phyloP scores from a whole-genome alignment of 2,329 filamentous ascomycete genomes.

The Botrytis fragariae region DNA sequence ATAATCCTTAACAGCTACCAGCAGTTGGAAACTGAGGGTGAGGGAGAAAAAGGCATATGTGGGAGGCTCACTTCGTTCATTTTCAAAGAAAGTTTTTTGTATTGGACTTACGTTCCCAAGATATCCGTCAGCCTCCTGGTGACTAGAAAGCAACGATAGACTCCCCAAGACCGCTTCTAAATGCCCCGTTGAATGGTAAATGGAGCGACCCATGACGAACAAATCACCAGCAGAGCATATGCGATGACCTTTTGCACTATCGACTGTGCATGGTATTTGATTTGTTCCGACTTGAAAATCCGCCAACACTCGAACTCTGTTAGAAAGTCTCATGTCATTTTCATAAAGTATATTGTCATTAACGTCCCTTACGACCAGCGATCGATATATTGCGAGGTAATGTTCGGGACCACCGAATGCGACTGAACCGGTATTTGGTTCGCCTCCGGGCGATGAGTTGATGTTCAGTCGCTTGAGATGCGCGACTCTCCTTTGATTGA shows the following conservation, averaged over 20 bases:
- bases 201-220: conserved; percentile 5
- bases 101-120: conserved; percentile 12
- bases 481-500: neutral
- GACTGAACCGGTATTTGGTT: neutral
- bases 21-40: neutral
- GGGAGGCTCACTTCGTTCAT: neutral
- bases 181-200: conserved; percentile 6
- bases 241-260: conserved; percentile 8
- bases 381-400: conserved; percentile 13
- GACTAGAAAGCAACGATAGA: conserved; percentile 2
- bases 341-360: conserved; percentile 4
- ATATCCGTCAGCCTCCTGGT: neutral
- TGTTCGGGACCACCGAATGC: conserved; percentile 6
- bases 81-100: conserved; percentile 8
- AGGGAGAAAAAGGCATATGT: conserved; percentile 6
- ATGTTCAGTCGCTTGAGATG: neutral
- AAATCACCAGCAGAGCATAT: conserved; percentile 9
- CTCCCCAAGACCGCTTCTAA: conserved; percentile 4
- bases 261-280: conserved; percentile 10
- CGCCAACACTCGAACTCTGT: neutral
- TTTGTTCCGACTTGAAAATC: conserved; percentile 11
- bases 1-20: conserved; percentile 12
- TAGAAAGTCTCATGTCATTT: conserved; percentile 3
- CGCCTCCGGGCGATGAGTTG: neutral
- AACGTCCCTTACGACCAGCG: neutral